These are phyloP conservation scores for Auricularia cornea DNA, from an alignment of 768 basidiomycete genomes.

Conservation along the genomic window DNA sequence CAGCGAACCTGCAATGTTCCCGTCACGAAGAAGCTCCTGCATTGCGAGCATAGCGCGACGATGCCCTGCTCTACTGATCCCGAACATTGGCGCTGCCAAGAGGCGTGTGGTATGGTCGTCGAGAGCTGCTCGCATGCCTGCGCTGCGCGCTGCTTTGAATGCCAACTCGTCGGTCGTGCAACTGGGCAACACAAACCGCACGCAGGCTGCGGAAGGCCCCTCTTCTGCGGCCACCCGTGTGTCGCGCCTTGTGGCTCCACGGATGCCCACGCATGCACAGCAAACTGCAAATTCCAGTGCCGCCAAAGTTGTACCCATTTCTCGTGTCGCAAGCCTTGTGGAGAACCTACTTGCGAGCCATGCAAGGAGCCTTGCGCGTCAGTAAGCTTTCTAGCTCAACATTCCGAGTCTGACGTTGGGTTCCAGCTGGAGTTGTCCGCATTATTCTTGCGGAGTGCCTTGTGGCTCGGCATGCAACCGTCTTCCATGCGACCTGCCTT, in stretches of 20 bases:
- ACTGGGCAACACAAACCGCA: slow-evolving; percentile 27
- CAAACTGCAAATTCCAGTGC: slow-evolving; percentile 37
- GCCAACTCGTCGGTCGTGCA: slow-evolving; percentile 23
- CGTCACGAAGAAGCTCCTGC: slow-evolving; percentile 36
- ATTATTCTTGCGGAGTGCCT: slow-evolving; percentile 48
- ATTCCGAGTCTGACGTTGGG: background rate
- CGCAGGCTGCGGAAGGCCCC: slow-evolving; percentile 37
- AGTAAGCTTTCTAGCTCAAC: background rate
- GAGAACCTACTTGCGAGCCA: slow-evolving; percentile 42
- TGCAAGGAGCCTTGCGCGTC: slow-evolving; percentile 47
- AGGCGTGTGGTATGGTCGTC: slow-evolving; percentile 34
- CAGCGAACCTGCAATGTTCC: slow-evolving; percentile 34
- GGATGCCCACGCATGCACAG: slow-evolving; percentile 39
- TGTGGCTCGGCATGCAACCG: slow-evolving; percentile 63
- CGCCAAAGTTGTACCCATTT: slow-evolving; percentile 49
- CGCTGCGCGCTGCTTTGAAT: slow-evolving; percentile 38
- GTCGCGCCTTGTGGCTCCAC: slow-evolving; percentile 34
- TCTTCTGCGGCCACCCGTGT: slow-evolving; percentile 54
- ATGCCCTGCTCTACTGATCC: slow-evolving; percentile 44
- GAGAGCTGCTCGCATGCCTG: slow-evolving; percentile 48
- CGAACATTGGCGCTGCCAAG: slow-evolving; percentile 29
- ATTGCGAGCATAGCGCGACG: slow-evolving; percentile 44
- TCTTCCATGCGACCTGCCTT: slow-evolving; percentile 53
- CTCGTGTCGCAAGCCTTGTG: slow-evolving; percentile 40
- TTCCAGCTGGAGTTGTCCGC: slow-evolving; percentile 40